Base-by-base conservation (phyloP, 805 yeast genomes). In the Saccharomyces jurei region DNA sequence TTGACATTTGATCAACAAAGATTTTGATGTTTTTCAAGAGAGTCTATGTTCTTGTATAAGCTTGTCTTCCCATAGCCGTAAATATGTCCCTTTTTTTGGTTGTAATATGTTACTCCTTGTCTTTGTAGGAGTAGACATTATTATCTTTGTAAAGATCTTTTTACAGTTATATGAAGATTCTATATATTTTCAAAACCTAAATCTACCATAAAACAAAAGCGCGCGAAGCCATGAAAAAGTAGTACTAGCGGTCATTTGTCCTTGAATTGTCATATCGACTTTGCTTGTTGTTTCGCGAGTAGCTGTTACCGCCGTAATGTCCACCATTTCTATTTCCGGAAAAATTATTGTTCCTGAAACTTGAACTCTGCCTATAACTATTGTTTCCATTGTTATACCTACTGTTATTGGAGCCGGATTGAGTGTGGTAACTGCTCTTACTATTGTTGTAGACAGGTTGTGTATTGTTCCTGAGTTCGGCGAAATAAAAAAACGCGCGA, bases 401-500 rank as follows among this genome's bases (percentile, higher is more conserved):
- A 21, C 50, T 49, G 32, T 46, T 57, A 52, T 48, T 58, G 52
- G 55, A 71, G 68, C 44, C 44, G 8, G 44, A 8, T 36, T 48
- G 50, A 17, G 17, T 27, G 36, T 28, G 28, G 50, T 28, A 28
- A 25, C 50, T 41, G 27, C 6, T 36, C 25, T 17, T 36, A 36
- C 22, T 11, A 36, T 36, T 9, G 25, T 17, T 36, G 28, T 51
- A 5, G 13, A 32, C 44, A 13, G 48, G 28, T 26, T 31, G 25
- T 28, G 22, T 52, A 65, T 21, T 36, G 25, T 36, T 36, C 10
- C 44, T 57, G 63, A 61, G 50, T 61, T 61, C 60, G 58, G 68
- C 68, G 68, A 67, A 57, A 62, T 61, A 63, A 50, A 78, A 62
- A 54, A 77, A 78, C 11, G 77, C 70, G 56, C 76, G 74, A 59